Evolutionary conservation across 208 protist genomes (phyloP), one percentile per base, ranked within the genome.

Genomic region (Wallacemonas sp.): DNA sequence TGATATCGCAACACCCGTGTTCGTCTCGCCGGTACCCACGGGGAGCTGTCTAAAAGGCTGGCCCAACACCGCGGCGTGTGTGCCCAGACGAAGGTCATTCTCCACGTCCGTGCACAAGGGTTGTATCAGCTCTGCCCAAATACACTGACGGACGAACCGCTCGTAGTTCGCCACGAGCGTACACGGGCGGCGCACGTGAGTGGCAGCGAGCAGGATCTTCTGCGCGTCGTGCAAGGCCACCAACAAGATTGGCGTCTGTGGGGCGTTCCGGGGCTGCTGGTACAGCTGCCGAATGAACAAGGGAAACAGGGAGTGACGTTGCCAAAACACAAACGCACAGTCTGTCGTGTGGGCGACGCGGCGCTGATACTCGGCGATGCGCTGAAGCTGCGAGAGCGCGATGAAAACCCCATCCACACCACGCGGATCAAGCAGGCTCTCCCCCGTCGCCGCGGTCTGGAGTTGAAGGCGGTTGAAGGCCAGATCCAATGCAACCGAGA

Each of bases 41-140:
- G 22, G 24, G 11, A 55, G 64, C 27, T 15, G 62, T 34, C 51
- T 26, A 38, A 58, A 58, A 58, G 51, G 51, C 56, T 88, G 81
- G 1, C 86, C 86, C 3, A 89, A 64, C 24, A 94, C 83, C 1
- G 71, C 80, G 6, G 86, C 83, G 66, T 98, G 97, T 31, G 95
- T 96, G 68, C 91, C 82, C 1, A 99, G 64, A 17, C 97, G 83
- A 2, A 99, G 79, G 69, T 98, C 91, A 44, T 94, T 96, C 74
- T 98, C 97, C 47, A 99, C 91, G 36, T 98, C 94, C 38, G 75
- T 78, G 70, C 91, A 90, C 17, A 96, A 71, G n/a, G 84, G 83
- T 11, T 84, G 59, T 41, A 94, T 65, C 19, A 96, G 27, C 44
- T 84, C 61, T 15, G 76, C 68, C 19, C 70, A 59, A 2, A 96